Base-by-base conservation (phyloP, 2,329 filamentous ascomycete species). In the Claviceps cyperi region DNA sequence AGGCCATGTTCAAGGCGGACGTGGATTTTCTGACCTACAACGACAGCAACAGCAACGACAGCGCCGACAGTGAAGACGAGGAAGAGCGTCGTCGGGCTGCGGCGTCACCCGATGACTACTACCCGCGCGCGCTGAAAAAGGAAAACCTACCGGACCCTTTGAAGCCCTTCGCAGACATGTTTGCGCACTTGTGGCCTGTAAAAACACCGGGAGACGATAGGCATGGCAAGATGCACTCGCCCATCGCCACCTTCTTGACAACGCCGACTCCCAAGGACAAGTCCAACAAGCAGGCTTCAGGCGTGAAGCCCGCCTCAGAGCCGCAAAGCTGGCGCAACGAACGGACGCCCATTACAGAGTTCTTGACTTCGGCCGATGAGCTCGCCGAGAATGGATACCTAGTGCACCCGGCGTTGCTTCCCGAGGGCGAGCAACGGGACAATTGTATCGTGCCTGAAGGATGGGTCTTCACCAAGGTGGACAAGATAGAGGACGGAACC, bases 141-240 rank as follows among this genome's bases (percentile, higher is more conserved):
- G 73, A 77, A 2, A 64, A 66, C 22, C 63, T 83, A 21, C 72
- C 80, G 1, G 63, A 70, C 19, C 69, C 74, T 11, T 59, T 88
- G 38, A 71, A 79, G 60, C 80, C 82, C 1, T 78, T 96, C 52
- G 81, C 84, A 40, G 79, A 86, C 52, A 86, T 96, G 63, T 97
- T 98, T 56, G 74, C 81, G 8, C 84, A 92, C 59, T 70, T 96
- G 39, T 96, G 92, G 89, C 91, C 90, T 9, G 79, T 96, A 51
- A 85, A 81, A 62, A 85, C 88, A 0, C 86, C 88, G 2, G 92
- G 90, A 4, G 91, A 97, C 63, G 84, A 88, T 56, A 86, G 81
- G 62, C 78, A 83, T 60, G 79, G 78, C 57, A 84, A 81, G 61
- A 79, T 98, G 61, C 85, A 94, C 65, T 97, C 92, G 4, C 90